These are phyloP conservation scores for Helianthus tuberosus DNA, from an alignment of 129 eudicot genomes.

Conservation along the genomic window DNA sequence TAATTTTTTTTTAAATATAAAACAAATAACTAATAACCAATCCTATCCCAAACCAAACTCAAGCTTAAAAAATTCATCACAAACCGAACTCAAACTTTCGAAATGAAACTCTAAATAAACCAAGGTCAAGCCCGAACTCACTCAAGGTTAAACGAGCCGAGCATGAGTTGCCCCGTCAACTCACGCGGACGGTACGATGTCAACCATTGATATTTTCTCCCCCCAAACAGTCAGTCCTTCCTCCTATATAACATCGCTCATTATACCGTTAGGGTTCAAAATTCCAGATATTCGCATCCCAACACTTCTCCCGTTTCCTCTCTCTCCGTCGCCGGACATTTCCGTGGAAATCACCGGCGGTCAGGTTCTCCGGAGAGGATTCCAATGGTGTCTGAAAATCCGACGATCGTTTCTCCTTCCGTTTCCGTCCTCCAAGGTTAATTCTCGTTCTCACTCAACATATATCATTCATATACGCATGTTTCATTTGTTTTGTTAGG, in stretches of 20 bases:
- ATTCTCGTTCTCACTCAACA: neutral
- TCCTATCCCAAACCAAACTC: too few relatives aligned
- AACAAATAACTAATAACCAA: too few relatives aligned
- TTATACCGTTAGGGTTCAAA: slow-evolving; percentile 9
- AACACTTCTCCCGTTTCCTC: neutral
- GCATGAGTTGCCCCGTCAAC: neutral
- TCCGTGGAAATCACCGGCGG: neutral
- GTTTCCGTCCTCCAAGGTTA: slow-evolving; percentile 37
- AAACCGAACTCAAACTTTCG: too few relatives aligned
- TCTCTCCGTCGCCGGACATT: slow-evolving; percentile 11
- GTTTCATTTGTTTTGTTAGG: neutral
- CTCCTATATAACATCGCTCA: neutral
- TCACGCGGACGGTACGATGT: slow-evolving; percentile 4
- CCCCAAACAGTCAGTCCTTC: neutral
- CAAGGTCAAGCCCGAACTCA: too few relatives aligned
- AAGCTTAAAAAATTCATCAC: too few relatives aligned
- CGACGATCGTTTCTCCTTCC: slow-evolving; percentile 36
- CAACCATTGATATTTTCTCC: slow-evolving; percentile 1
- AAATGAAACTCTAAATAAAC: too few relatives aligned
- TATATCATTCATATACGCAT: neutral
- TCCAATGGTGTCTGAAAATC: slow-evolving; percentile 13
- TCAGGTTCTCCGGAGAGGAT: neutral
- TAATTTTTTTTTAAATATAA: too few relatives aligned
- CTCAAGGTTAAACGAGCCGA: too few relatives aligned
- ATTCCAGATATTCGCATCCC: neutral